Base-by-base conservation (phyloP, 129 eudicot genomes). In the Chrysanthemum lavandulifolium region DNA sequence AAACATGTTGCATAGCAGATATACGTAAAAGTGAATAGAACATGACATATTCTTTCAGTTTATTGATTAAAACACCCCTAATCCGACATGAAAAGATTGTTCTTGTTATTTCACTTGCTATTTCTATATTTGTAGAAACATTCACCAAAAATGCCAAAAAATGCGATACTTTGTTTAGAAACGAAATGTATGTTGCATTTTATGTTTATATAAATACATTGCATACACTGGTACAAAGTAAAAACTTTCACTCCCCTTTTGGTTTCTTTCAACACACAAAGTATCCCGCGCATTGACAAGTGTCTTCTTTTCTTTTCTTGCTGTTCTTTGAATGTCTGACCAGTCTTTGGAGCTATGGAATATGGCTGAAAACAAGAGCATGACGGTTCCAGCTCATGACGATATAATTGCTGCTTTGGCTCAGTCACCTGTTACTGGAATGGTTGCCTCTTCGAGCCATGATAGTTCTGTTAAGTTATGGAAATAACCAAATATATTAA, bases 271-370 rank as follows among this genome's bases (percentile, higher is more conserved):
- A 40, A 40, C 47, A 40, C 47, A 13, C 61, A 59, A 25, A 60
- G n/a, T 29, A 69, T n/a, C 15, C 11, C 31, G 16, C 33, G 15
- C 50, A 63, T 53, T 77, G 47, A 61, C 52, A 60, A 52, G 13
- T 25, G 36, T 8, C 58, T 78, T 53, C 56, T 49, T 53, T 59
- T 3, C 1, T 66, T 51, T 73, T 15, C n/a, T 3, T 61, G 69
- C n/a, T 59, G 19, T 74, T 48, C 56, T 54, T 50, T 54, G 36
- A 27, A 71, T 56, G 58, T 10, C 7, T 43, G 61, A 68, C 74
- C 68, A 94, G 98, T 82, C 97, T 52, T 73, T 94, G 89, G 98
- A 90, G 86, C 75, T 90, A 52, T 94, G 98, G 98, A 88, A 94
- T 89, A 84, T 90, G 91, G 97, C 84, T 1, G 97, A 94, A 70